These are phyloP conservation scores for Aspergillus udagawae DNA, from an alignment of 2,329 filamentous ascomycete species.

Conservation along the genomic window DNA sequence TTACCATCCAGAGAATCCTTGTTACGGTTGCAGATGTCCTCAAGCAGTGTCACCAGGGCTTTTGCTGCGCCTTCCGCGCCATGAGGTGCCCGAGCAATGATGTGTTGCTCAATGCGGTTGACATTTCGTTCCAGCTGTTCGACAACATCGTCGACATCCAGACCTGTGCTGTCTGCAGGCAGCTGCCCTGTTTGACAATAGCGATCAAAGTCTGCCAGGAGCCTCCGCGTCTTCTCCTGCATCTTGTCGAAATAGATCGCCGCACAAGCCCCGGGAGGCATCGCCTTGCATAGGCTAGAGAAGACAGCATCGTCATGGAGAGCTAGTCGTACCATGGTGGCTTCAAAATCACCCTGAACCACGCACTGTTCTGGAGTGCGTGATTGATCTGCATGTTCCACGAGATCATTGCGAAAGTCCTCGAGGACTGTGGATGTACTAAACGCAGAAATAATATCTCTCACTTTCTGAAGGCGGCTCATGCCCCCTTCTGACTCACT, in stretches of 20 bases:
- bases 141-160: slow-evolving; percentile 31
- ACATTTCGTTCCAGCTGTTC: slow-evolving; percentile 27
- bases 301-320: slow-evolving; percentile 43
- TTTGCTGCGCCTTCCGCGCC: slow-evolving; percentile 36
- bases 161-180: slow-evolving; percentile 15
- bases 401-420: slow-evolving; percentile 39
- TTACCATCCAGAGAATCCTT: slow-evolving; percentile 37
- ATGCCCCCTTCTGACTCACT: slow-evolving; percentile 26
- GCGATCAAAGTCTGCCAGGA: slow-evolving; percentile 37
- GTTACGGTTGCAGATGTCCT: slow-evolving; percentile 35
- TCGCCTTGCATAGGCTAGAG: slow-evolving; percentile 38
- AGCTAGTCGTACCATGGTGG: slow-evolving; percentile 44
- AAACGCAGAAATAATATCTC: slow-evolving; percentile 47
- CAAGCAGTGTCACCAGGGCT: slow-evolving; percentile 35
- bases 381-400: slow-evolving; percentile 28
- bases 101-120: slow-evolving; percentile 30
- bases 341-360: slow-evolving; percentile 42
- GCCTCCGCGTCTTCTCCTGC: slow-evolving; percentile 28
- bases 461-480: slow-evolving; percentile 36
- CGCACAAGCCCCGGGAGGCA: slow-evolving; percentile 40
- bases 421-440: slow-evolving; percentile 36
- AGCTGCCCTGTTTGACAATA: slow-evolving; percentile 35
- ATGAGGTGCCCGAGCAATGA: slow-evolving; percentile 30
- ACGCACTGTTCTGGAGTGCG: slow-evolving; percentile 41
- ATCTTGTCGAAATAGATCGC: slow-evolving; percentile 44